These are phyloP conservation scores for Debaryomyces castellii DNA, from an alignment of 805 yeast genomes.

Conservation along the genomic window DNA sequence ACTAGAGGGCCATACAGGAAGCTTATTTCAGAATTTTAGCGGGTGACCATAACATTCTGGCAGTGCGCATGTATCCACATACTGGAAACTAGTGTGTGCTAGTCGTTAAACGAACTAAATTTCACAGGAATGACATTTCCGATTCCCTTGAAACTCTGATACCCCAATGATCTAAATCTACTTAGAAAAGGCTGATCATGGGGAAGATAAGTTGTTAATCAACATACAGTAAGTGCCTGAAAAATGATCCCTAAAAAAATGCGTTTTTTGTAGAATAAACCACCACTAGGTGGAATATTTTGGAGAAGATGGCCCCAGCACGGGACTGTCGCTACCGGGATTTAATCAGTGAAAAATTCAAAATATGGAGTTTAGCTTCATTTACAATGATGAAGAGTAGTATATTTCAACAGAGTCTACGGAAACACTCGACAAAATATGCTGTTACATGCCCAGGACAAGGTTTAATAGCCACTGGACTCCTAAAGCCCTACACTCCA, in stretches of 20 bases:
- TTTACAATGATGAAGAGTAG: background rate
- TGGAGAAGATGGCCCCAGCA: background rate
- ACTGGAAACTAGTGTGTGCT: no score
- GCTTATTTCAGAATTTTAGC: background rate
- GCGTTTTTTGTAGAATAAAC: no score
- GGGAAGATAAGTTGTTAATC: background rate
- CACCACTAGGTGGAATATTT: background rate
- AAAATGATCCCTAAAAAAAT: background rate
- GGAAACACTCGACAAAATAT: conserved; percentile 7
- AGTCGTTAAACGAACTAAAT: no score
- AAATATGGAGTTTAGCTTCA: background rate
- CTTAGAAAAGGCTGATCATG: background rate
- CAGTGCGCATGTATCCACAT: no score
- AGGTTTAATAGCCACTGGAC: conserved; percentile 22
- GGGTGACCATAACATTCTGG: background rate
- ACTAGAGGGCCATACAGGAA: background rate
- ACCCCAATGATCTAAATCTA: no score
- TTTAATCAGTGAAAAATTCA: background rate
- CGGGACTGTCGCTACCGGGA: background rate
- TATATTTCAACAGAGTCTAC: background rate
- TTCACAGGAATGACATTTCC: no score
- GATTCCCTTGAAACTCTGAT: no score
- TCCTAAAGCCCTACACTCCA: conserved; percentile 18
- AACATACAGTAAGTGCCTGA: background rate
- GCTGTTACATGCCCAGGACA: conserved; percentile 39